Evolutionary conservation across 495 filamentous ascomycete species (phyloP).

Genomic region (Entonaema liquescens): DNA sequence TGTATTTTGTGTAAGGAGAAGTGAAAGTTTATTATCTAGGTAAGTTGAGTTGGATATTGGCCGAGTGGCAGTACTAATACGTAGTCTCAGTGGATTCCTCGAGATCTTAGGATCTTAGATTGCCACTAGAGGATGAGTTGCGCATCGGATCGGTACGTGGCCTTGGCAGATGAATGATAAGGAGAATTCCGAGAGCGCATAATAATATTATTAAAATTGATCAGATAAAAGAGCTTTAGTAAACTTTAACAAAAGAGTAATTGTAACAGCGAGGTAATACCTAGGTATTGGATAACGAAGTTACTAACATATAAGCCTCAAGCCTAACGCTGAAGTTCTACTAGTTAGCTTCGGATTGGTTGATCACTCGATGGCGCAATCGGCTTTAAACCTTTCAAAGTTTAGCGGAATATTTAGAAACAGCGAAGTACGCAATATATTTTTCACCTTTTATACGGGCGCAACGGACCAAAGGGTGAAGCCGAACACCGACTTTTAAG

Average conservation of each 20-base stretch:
- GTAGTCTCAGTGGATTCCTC: conserved; percentile 24
- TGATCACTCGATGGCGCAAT: conserved; percentile 36
- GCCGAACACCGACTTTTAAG: conserved; percentile 11
- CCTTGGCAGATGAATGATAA: conserved; percentile 6
- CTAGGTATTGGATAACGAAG: neutral
- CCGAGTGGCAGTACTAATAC: conserved; percentile 13
- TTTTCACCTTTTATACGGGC: neutral
- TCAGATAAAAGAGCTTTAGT: neutral
- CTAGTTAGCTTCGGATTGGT: conserved; percentile 17
- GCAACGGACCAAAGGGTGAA: neutral
- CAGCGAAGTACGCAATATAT: neutral
- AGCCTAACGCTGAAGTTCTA: neutral
- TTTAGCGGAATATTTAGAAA: conserved; percentile 22
- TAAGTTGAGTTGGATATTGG: conserved; percentile 6
- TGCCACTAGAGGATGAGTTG: neutral
- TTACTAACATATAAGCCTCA: conserved; percentile 5
- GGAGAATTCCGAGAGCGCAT: neutral
- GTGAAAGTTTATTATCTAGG: conserved; percentile 19
- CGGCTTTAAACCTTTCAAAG: conserved; percentile 25
- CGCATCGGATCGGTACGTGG: conserved; percentile 5
- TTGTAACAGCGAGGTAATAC: neutral
- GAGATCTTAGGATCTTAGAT: conserved; percentile 16
- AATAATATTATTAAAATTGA: neutral
- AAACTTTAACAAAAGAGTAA: neutral
- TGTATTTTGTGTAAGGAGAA: neutral